A percentile compares a stretch with the other conserved stretches of the same genome.
phyloP scores from a whole-genome alignment of 371 early-diverging fungal species.

The Lichtheimia ornata region DNA sequence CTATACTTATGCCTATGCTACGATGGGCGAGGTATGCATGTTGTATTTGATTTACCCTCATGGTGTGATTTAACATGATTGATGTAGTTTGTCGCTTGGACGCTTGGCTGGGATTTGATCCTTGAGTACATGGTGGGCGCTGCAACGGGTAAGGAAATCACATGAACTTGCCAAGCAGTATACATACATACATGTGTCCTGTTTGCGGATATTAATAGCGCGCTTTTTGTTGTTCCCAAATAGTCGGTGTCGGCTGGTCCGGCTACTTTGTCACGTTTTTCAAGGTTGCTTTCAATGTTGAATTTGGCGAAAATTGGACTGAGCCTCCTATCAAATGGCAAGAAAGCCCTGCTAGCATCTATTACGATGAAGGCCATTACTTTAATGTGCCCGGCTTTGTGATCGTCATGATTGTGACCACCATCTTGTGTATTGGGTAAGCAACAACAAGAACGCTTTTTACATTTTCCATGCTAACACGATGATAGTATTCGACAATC shows the following conservation, averaged over 20 bases:
- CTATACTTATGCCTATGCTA: slow-evolving; percentile 82
- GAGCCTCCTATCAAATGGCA: slow-evolving; percentile 64
- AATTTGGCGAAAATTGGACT: slow-evolving; percentile 53
- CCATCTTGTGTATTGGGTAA: slow-evolving; percentile 65
- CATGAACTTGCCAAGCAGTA: not conserved
- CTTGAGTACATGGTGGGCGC: slow-evolving; percentile 82
- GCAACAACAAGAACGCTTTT: not conserved
- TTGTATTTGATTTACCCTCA: not conserved
- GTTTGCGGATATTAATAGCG: not conserved
- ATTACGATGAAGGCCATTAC: slow-evolving; percentile 49
- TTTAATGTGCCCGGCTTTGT: slow-evolving; percentile 78
- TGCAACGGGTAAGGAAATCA: slow-evolving; percentile 50
- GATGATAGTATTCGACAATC: slow-evolving; percentile 61
- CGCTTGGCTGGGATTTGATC: slow-evolving; percentile 83
- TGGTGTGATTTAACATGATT: not conserved
- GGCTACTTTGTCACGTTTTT: slow-evolving; percentile 75
- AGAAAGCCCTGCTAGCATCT: slow-evolving; percentile 37
- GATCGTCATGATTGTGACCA: slow-evolving; percentile 61
- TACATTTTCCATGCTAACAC: not conserved
- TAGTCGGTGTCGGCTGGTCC: slow-evolving; percentile 73
- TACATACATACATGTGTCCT: not conserved
- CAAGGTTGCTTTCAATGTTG: slow-evolving; percentile 54
- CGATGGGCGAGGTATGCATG: slow-evolving; percentile 72
- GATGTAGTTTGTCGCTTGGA: slow-evolving; percentile 69
- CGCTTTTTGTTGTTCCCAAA: not conserved